phyloP scores from a whole-genome alignment of 768 basidiomycete species.

The Boletus coccyginus region DNA sequence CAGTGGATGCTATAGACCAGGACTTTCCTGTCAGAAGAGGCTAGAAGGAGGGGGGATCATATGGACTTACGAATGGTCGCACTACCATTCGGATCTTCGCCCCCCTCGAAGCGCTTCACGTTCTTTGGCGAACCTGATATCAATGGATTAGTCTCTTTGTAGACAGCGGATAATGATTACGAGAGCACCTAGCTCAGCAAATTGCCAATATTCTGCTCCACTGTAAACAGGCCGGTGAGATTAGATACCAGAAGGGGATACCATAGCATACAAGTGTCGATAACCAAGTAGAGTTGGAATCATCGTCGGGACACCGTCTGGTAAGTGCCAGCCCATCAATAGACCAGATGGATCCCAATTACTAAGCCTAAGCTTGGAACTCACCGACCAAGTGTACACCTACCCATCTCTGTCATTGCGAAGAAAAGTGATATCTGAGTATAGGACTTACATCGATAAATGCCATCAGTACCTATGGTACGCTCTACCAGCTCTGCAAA shows the following conservation, averaged over 20 bases:
- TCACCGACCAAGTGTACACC: conserved; percentile 46
- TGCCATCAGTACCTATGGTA: conserved; percentile 34
- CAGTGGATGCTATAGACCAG: conserved; percentile 38
- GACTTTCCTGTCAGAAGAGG: background rate
- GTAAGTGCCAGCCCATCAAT: background rate
- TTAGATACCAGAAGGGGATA: conserved; percentile 10
- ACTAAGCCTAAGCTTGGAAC: background rate
- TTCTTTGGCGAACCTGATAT: conserved; percentile 31
- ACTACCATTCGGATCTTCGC: conserved; percentile 49
- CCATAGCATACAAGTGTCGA: conserved; percentile 37
- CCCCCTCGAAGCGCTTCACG: conserved; percentile 40
- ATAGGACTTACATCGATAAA: conserved; percentile 38
- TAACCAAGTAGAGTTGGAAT: conserved; percentile 46
- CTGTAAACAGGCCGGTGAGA: conserved; percentile 15
- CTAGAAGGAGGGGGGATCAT: background rate
- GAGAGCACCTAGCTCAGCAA: conserved; percentile 37
- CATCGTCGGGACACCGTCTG: conserved; percentile 54
- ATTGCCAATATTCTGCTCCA: conserved; percentile 48
- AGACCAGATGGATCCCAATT: background rate
- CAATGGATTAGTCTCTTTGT: background rate
- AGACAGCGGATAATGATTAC: background rate
- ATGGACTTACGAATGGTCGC: conserved; percentile 41
- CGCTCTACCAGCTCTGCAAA: conserved; percentile 43
- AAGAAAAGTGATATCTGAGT: background rate
- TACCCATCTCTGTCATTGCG: conserved; percentile 13